phyloP scores from a whole-genome alignment of 2,329 filamentous ascomycete species.

The Ophiocordyceps camponoti-saundersi region DNA sequence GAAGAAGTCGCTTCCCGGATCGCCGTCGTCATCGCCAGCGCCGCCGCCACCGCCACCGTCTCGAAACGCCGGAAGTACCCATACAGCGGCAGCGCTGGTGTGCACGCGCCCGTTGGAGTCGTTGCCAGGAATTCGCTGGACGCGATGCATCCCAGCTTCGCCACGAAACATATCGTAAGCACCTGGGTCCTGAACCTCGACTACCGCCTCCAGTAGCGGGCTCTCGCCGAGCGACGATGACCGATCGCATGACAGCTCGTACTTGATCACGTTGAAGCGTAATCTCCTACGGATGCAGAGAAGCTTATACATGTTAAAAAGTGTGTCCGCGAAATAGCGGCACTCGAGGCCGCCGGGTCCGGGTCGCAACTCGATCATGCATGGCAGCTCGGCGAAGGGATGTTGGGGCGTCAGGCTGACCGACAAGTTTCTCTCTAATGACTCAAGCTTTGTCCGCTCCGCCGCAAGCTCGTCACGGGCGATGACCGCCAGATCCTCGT shows the following conservation, averaged over 20 bases:
- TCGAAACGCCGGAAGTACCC: constrained; percentile 77
- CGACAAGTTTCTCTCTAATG: constrained; percentile 52
- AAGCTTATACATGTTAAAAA: constrained; percentile 77
- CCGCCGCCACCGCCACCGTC: constrained; percentile 29
- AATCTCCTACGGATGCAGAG: constrained; percentile 58
- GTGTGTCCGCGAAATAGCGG: constrained; percentile 70
- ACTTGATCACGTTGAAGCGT: constrained; percentile 55
- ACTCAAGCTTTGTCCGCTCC: constrained; percentile 43
- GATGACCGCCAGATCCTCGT: constrained; percentile 58
- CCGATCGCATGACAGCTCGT: constrained; percentile 53
- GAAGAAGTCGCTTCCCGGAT: constrained; percentile 85
- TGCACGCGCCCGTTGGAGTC: constrained; percentile 85
- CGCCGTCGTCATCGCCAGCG: constrained; percentile 42
- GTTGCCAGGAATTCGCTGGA: constrained; percentile 83
- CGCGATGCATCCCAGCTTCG: constrained; percentile 88
- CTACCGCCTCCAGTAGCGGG: constrained; percentile 69
- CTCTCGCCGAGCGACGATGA: constrained; percentile 40
- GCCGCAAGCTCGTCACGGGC: constrained; percentile 65
- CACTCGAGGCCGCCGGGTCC: constrained; percentile 87
- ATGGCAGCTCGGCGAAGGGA: constrained; percentile 78
- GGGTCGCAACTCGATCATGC: constrained; percentile 79
- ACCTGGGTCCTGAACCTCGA: constrained; percentile 62
- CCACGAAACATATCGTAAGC: constrained; percentile 69
- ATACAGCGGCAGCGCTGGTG: constrained; percentile 80
- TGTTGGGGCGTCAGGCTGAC: constrained; percentile 70